phyloP scores from a whole-genome alignment of 495 filamentous ascomycete species.

The Terfezia claveryi region DNA sequence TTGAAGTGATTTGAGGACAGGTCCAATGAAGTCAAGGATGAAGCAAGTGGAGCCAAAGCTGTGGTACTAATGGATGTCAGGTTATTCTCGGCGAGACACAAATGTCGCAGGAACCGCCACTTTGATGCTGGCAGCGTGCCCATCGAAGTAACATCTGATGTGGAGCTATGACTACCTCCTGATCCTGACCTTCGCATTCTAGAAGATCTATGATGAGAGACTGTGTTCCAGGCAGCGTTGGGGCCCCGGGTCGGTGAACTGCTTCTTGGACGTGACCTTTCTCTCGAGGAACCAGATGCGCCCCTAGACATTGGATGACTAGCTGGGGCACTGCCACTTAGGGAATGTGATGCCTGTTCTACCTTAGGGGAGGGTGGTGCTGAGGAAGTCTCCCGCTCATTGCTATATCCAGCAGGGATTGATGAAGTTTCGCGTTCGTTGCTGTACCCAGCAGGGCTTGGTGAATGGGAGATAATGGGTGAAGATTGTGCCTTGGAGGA shows the following conservation, averaged over 20 bases:
- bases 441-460: conserved; percentile 4
- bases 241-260: conserved; percentile 53
- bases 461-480: conserved; percentile 27
- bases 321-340: conserved; percentile 10
- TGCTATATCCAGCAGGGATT: conserved; percentile 4
- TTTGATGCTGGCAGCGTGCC: conserved; percentile 56
- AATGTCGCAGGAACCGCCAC: conserved; percentile 81
- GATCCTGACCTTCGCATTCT: conserved; percentile 70
- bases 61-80: conserved; percentile 52
- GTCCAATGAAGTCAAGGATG: conserved; percentile 73
- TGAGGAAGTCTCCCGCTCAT: conserved; percentile 6
- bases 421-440: conserved; percentile 5
- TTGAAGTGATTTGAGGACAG: conserved; percentile 77
- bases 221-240: conserved; percentile 41
- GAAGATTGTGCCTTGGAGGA: conserved; percentile 69
- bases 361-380: conserved; percentile 15
- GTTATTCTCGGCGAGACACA: conserved; percentile 79
- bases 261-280: conserved; percentile 37
- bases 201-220: conserved; percentile 36
- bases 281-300: conserved; percentile 26
- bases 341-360: conserved; percentile 5
- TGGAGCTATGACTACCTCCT: conserved; percentile 60
- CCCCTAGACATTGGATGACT: conserved; percentile 26
- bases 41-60: conserved; percentile 59
- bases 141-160: conserved; percentile 15